Evolutionary conservation across 768 basidiomycete genomes (phyloP).

Genomic region (Naganishia kalamii): DNA sequence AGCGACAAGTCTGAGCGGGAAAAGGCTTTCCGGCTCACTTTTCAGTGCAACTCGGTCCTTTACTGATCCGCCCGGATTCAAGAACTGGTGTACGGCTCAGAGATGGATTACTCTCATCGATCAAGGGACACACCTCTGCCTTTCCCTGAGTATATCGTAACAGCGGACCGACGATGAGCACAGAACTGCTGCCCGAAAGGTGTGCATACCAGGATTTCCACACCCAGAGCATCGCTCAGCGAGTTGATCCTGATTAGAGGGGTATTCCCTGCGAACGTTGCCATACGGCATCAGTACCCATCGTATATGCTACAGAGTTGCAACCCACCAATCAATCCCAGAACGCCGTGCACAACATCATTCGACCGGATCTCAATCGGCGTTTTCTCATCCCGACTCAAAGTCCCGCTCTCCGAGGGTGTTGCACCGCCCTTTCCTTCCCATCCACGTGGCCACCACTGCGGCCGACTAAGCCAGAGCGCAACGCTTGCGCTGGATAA

Average conservation of each 20-base stretch:
- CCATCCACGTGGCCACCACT: slow-evolving; percentile 3
- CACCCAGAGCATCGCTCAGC: slow-evolving; percentile 78
- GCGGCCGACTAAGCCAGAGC: slow-evolving; percentile 37
- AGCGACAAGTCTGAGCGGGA: background rate
- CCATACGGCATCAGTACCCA: background rate
- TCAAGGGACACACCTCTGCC: slow-evolving; percentile 62
- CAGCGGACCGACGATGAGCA: too few species aligned
- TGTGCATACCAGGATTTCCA: slow-evolving; percentile 72
- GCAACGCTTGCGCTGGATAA: slow-evolving; percentile 63
- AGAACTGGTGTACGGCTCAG: slow-evolving; percentile 54
- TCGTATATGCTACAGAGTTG: background rate
- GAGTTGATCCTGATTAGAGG: slow-evolving; percentile 87
- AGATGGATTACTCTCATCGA: background rate
- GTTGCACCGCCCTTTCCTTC: background rate
- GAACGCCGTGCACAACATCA: slow-evolving; percentile 72
- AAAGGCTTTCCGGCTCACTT: slow-evolving; percentile 53
- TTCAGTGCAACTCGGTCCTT: slow-evolving; percentile 94
- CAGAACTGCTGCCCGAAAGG: too few species aligned
- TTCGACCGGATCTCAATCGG: slow-evolving; percentile 50
- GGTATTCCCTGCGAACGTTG: slow-evolving; percentile 66
- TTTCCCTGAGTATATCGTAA: slow-evolving; percentile 58
- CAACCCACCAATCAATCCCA: slow-evolving; percentile 66
- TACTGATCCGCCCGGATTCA: slow-evolving; percentile 95
- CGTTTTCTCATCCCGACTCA: background rate
- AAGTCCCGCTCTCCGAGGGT: background rate